Evolutionary conservation across 2,329 filamentous ascomycete genomes (phyloP), one percentile per base, ranked within the genome.

Genomic region (Harringtonia aguacate): DNA sequence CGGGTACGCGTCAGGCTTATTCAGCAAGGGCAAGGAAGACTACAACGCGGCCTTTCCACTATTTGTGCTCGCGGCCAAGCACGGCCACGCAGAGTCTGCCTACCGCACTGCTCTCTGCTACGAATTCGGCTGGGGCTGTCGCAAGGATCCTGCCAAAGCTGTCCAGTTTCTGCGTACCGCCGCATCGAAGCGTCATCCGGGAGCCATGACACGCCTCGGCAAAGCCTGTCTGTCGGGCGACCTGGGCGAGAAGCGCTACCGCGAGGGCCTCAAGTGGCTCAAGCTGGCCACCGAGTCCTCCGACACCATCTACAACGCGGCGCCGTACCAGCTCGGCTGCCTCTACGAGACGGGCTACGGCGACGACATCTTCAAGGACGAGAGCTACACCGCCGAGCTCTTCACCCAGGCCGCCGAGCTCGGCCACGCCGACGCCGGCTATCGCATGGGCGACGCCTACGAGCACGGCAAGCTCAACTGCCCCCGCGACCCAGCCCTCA

Each of bases 81-180:
- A 95, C 64, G 92, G 92, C 28, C 92, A 98, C 61, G 88, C 92
- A 39, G 92, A 98, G 67, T 92, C 92, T 45, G 89, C 83, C 30
- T 98, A 95, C 64, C 84, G 92, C 44, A 84, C 90, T 42, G 92
- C 85, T 15, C 72, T 98, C 45, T 95, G 89, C 67, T 97, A 97
- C 66, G 92, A 98, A 62, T 97, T 95, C 63, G 92, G 89, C 49
- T 98, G 92, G 92, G 92, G 92, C 34, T 94, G 84, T 56, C 81
- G 87, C 46, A 87, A 87, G 56, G 88, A 95, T 56, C 84, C 85
- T 46, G 79, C 84, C 40, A 95, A 95, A 64, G 90, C 92, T 36
- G 85, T 94, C 2, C 89, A 97, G 59, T 98, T 92, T 61, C 84
- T 95, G 58, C 82, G 90, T 44, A 82, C 84, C 49, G 85, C 89